Base-by-base conservation (phyloP, 805 yeast genomes). In the Pichia membranifaciens region DNA sequence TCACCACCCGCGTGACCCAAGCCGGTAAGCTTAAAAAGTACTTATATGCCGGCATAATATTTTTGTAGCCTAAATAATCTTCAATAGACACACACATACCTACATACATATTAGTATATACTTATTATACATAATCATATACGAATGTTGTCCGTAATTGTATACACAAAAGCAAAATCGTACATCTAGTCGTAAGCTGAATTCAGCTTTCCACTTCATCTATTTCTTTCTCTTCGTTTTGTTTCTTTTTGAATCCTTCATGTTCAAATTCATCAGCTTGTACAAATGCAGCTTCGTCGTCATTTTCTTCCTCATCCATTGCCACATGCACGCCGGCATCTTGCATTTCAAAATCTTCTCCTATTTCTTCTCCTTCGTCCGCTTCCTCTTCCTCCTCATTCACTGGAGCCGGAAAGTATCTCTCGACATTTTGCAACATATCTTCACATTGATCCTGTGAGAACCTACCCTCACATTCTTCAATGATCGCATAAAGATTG, bases 391-490 rank as follows among this genome's bases (percentile, higher is more conserved):
- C 60, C 4, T 50, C 66, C 22, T 56, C 67, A 5, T 46, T 65
- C 4, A 54, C 68, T 9, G 58, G 60, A 12, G 69, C 58, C 2
- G 85, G 87, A 60, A 79, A 77, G 47, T 75, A 68, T 35, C 71
- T 71, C n/a, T 66, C 58, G 17, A 87, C 71, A 43, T 81, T 72
- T 5, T 68, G 75, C 28, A 91, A 53, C 2, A 91, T 75, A 3
- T 70, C 68, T 40, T 79, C 76, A 42, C 86, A 73, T 50, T 81
- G 74, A 1, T 78, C 84, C 50, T 85, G 87, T n/a, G 69, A 67
- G 57, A 89, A 84, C 56, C 99, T 72, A 51, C 79, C 81, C 55
- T 91, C 99, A 64, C 96, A 91, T 60, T 93, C 98, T 60, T 91
- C 99, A 1, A 91, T 80, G 25, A 91, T 68, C 0, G 93, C 74